Conservation (phyloP, 805 yeast species). For the Zygoascus bituminiphila region DNA sequence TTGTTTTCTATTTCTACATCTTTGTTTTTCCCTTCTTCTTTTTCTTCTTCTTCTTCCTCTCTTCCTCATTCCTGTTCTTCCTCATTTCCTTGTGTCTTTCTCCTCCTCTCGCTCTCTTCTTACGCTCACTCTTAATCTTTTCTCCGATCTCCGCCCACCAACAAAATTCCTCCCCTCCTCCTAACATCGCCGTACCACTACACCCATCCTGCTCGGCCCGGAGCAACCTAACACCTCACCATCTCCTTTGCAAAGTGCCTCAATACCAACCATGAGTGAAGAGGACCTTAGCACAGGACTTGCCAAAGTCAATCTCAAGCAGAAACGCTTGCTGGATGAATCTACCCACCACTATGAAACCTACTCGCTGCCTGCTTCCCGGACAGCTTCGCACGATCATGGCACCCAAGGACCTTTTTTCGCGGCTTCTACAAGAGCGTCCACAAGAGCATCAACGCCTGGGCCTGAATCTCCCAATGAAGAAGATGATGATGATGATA, state of each 20-base stretch:
- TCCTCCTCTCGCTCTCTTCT: too few relatives aligned
- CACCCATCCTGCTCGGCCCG: background rate
- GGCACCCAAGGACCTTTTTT: background rate
- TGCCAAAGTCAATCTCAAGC: constrained; percentile 9
- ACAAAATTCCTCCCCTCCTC: background rate
- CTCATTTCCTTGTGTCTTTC: too few relatives aligned
- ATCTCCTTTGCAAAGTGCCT: background rate
- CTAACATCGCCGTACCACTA: background rate
- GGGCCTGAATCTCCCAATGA: background rate
- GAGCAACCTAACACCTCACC: background rate
- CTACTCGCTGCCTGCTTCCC: constrained; percentile 25
- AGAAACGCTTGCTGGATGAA: constrained; percentile 22
- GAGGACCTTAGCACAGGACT: background rate
- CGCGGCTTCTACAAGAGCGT: background rate
- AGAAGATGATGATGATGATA: background rate
- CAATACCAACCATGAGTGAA: background rate
- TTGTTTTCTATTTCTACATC: too few relatives aligned
- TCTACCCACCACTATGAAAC: constrained; percentile 25
- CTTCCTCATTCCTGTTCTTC: too few relatives aligned
- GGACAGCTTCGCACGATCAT: constrained; percentile 14
- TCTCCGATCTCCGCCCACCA: too few relatives aligned
- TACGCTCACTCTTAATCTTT: too few relatives aligned
- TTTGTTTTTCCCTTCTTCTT: too few relatives aligned
- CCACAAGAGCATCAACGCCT: background rate
- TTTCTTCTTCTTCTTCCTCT: too few relatives aligned